Conservation (phyloP, 495 filamentous ascomycete species). For the Patellaria atrata region DNA sequence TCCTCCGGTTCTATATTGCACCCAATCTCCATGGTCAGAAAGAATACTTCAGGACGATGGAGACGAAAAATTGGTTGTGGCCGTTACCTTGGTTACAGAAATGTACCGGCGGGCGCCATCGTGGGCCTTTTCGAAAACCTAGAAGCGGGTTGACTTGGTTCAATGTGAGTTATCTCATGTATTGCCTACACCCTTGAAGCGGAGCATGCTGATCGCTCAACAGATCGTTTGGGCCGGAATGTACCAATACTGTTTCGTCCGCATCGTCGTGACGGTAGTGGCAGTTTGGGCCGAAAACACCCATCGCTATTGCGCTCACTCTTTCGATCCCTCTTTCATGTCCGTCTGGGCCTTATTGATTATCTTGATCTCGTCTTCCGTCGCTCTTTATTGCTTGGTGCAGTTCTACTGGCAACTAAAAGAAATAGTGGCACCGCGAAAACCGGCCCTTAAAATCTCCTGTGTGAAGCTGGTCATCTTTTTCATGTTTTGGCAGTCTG, state of each 20-base stretch:
- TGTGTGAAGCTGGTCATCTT: constrained; percentile 93
- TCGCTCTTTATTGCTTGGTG: constrained; percentile 87
- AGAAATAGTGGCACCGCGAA: constrained; percentile 49
- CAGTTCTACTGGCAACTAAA: constrained; percentile 77
- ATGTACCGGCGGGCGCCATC: constrained; percentile 46
- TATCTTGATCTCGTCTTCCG: constrained; percentile 56
- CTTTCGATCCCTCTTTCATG: constrained; percentile 60
- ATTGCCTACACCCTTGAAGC: too few relatives aligned
- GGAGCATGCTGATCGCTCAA: neutral
- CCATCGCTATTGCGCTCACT: constrained; percentile 63
- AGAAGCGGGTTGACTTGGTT: constrained; percentile 86
- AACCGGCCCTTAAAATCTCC: constrained; percentile 67
- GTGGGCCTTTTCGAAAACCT: constrained; percentile 56
- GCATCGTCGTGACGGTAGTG: constrained; percentile 69
- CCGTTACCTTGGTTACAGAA: constrained; percentile 55
- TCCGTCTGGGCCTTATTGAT: constrained; percentile 69
- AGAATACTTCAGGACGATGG: constrained; percentile 63
- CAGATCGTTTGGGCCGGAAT: constrained; percentile 73
- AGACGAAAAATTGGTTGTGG: constrained; percentile 59
- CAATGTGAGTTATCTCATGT: constrained; percentile 33
- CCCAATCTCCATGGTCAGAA: constrained; percentile 75
- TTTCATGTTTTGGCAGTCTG: constrained; percentile 83
- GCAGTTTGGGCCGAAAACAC: constrained; percentile 58
- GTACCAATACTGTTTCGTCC: constrained; percentile 83
- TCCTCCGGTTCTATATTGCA: constrained; percentile 72